A percentile compares a stretch with the other conserved stretches of the same genome.
Evolutionary conservation across 345 rosid genomes (phyloP).

Genomic region (Pugionium dolabratum): DNA sequence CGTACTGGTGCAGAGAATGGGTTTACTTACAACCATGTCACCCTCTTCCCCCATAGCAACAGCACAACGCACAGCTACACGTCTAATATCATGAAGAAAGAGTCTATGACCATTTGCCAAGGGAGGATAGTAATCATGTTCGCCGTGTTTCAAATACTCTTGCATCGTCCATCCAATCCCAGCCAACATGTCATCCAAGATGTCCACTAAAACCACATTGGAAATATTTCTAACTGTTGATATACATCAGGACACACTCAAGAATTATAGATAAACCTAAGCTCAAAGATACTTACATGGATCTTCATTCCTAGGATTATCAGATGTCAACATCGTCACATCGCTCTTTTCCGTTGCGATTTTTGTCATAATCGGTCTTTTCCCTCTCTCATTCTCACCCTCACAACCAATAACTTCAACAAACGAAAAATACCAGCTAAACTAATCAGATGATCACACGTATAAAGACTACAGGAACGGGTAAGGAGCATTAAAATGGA

Average conservation of each 20-base stretch:
- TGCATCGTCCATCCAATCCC: conserved; percentile 97
- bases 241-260: conserved; percentile 7
- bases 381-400: conserved; percentile 82
- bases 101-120: conserved; percentile 86
- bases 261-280: conserved; percentile 1
- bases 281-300: conserved; percentile 55
- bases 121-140: conserved; percentile 88
- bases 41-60: conserved; percentile 99
- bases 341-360: conserved; percentile 91
- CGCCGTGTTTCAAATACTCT: conserved; percentile 85
- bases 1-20: neutral
- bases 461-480: neutral
- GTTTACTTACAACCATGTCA: conserved; percentile 85
- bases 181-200: conserved; percentile 91
- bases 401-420: conserved; percentile 72
- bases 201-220: conserved; percentile 69
- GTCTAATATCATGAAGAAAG: conserved; percentile 84
- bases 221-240: conserved; percentile 8
- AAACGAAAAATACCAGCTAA: neutral
- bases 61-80: conserved; percentile 92
- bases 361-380: conserved; percentile 85
- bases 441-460: conserved; percentile 13
- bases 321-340: conserved; percentile 87
- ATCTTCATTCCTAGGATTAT: conserved; percentile 88
- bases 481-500: too few relatives aligned